phyloP scores from a whole-genome alignment of 495 filamentous ascomycete species.

The Hypoxylon cercidicola region DNA sequence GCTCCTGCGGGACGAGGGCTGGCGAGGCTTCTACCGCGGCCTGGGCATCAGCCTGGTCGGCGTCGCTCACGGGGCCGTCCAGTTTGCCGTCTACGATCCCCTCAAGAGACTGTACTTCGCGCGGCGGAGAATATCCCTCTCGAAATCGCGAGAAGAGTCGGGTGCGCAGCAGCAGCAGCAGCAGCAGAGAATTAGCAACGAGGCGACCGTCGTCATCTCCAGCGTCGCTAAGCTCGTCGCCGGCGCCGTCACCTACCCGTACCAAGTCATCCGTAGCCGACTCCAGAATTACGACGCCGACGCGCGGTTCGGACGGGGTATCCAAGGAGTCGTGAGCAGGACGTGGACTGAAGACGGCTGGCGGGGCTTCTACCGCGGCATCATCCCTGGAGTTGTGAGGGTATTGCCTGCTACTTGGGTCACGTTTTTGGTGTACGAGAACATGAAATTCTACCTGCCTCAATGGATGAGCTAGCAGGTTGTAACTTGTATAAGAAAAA shows the following conservation, averaged over 20 bases:
- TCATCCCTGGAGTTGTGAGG: conserved; percentile 85
- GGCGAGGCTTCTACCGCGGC: conserved; percentile 83
- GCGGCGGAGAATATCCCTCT: conserved; percentile 46
- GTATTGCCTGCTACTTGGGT: conserved; percentile 96
- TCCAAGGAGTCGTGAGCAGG: conserved; percentile 74
- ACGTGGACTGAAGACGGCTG: conserved; percentile 83
- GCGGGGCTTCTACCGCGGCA: conserved; percentile 90
- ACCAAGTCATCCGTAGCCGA: conserved; percentile 88
- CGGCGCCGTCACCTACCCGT: conserved; percentile 88
- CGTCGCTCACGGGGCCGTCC: conserved; percentile 93
- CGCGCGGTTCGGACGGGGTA: conserved; percentile 71
- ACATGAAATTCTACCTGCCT: conserved; percentile 77
- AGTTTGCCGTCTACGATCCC: conserved; percentile 95
- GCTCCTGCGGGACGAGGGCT: conserved; percentile 74
- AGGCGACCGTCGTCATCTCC: conserved; percentile 80
- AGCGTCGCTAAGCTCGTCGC: conserved; percentile 88
- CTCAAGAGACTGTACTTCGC: conserved; percentile 69
- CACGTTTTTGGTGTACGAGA: conserved; percentile 98
- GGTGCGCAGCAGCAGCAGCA: conserved; percentile 24
- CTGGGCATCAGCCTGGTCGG: conserved; percentile 85
- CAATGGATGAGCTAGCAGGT: conserved; percentile 39
- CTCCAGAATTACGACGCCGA: conserved; percentile 89
- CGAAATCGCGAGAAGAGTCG: conserved; percentile 17
- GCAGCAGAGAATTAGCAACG: conserved; percentile 67
- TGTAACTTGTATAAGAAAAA: not conserved